Base-by-base conservation (phyloP, 257 asterid species). In the Perilla frutescens region DNA sequence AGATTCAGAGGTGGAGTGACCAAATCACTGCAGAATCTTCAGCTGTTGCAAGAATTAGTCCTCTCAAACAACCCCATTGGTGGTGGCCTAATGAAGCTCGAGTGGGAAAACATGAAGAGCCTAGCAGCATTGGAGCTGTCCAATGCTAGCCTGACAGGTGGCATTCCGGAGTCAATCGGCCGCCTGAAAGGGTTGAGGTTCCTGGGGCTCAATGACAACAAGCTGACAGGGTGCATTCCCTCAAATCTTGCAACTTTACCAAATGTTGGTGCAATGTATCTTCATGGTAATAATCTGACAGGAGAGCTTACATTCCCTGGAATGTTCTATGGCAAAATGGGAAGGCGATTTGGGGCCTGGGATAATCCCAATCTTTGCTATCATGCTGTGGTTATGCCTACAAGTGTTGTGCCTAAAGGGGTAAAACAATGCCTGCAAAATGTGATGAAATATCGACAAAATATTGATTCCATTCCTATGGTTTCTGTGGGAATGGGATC, bases 331-430 rank as follows among this genome's bases (percentile, higher is more conserved):
- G 86, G 84, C 48, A 92, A 78, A 79, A 76, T 91, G 96, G 94
- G 97, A 47, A 85, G 93, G 72, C 63, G 96, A 4, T 94, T 94
- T 61, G 91, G 97, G 77, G 96, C 89, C 9, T 94, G 96, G 97
- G 85, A 76, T 37, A 94, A 94, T 72, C 88, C 96, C 50, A 86
- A 88, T 77, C 82, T 94, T n/a, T 94, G 99, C 76, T 87, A 83
- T 64, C 79, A 85, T 29, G 8, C 31, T 40, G 85, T 80, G 44
- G 73, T 68, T 60, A 50, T 50, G 43, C 58, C 84, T 44, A 54
- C 77, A 36, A 68, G 48, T 5, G 14, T 87, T 54, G 87, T 68
- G 14, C 99, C 97, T 0, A 77, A 79, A 64, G 99, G 97, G 66
- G 96, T 94, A 4, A 83, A 83, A 49, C 81, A 77, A 50, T 94